Evolutionary conservation across 257 asterid species (phyloP).

Genomic region (Forsythia suspensa): DNA sequence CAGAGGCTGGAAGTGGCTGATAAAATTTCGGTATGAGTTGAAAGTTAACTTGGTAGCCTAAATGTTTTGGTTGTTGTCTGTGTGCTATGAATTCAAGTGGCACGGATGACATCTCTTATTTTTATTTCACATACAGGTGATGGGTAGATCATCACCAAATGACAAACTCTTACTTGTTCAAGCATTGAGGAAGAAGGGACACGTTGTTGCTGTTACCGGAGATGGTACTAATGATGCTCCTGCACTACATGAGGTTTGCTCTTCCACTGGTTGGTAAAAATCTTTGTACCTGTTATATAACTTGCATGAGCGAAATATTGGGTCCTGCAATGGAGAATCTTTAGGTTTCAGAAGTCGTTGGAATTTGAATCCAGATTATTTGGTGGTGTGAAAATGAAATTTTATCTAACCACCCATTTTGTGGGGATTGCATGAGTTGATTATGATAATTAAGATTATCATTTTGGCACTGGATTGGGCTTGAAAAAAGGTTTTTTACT

Average conservation of each 20-base stretch:
- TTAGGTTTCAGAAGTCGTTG: neutral
- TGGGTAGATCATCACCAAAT: slow-evolving; percentile 99
- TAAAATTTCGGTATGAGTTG: slow-evolving; percentile 64
- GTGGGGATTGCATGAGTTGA: neutral
- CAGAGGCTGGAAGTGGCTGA: slow-evolving; percentile 74
- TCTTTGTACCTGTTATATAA: neutral
- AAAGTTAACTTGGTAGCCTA: slow-evolving; percentile 11
- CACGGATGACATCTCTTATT: neutral
- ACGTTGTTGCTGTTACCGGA: slow-evolving; percentile 97
- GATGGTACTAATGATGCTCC: slow-evolving; percentile 99
- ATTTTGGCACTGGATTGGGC: neutral
- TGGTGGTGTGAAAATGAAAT: neutral
- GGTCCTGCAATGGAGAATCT: neutral
- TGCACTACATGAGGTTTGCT: slow-evolving; percentile 91
- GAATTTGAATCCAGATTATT: neutral
- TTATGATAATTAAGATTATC: neutral
- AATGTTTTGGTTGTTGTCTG: neutral
- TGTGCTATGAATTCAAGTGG: slow-evolving; percentile 8
- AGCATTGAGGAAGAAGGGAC: slow-evolving; percentile 88
- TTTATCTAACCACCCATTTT: neutral
- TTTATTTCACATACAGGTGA: slow-evolving; percentile 53
- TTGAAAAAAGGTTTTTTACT: neutral
- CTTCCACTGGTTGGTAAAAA: neutral
- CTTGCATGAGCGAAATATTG: neutral
- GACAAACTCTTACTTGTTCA: slow-evolving; percentile 95